Percentiles rank a stretch among this genome's conserved stretches.
Evolutionary conservation across 1,284 basidiomycete genomes (phyloP).

Genomic region (Rhodotorula sp.): DNA sequence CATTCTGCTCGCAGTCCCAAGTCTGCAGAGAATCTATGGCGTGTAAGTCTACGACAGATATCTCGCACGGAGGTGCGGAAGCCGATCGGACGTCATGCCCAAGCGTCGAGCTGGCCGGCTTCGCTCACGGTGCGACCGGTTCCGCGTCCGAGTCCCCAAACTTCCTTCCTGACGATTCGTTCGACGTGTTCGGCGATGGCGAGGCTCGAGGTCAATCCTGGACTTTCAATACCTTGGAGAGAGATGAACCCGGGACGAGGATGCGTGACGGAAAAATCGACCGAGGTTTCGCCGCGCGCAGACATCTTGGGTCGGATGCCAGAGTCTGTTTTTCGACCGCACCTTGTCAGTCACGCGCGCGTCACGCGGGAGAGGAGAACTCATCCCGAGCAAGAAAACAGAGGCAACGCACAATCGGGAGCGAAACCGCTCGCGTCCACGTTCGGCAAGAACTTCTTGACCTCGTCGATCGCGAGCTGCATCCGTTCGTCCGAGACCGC

Average conservation of each 20-base stretch:
- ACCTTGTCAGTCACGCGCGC: no score
- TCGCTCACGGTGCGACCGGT: slow-evolving; percentile 50
- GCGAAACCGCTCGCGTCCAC: slow-evolving; percentile 65
- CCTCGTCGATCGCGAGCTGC: slow-evolving; percentile 61
- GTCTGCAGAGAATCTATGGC: no score
- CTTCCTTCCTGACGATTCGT: slow-evolving; percentile 49
- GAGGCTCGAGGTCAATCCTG: slow-evolving; percentile 55
- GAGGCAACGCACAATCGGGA: slow-evolving; percentile 62
- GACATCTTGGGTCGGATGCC: slow-evolving; percentile 88
- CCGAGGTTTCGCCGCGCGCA: slow-evolving; percentile 70
- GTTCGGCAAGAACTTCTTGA: slow-evolving; percentile 65
- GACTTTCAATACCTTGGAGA: slow-evolving; percentile 59
- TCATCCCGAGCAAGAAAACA: not conserved
- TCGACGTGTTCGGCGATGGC: slow-evolving; percentile 55
- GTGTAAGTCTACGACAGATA: no score
- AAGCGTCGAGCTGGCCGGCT: slow-evolving; percentile 38
- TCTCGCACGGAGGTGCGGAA: no score
- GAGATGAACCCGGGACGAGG: slow-evolving; percentile 62
- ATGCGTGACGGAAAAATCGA: slow-evolving; percentile 67
- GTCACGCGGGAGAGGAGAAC: no score
- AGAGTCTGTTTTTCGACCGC: slow-evolving; percentile 54
- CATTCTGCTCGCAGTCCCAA: no score
- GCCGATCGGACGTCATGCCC: slow-evolving; percentile 18
- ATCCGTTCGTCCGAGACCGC: slow-evolving; percentile 59
- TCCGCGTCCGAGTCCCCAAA: slow-evolving; percentile 58